Evolutionary conservation across 352 stramenopile genomes (phyloP).

Genomic region (Phytophthora uliginosa): DNA sequence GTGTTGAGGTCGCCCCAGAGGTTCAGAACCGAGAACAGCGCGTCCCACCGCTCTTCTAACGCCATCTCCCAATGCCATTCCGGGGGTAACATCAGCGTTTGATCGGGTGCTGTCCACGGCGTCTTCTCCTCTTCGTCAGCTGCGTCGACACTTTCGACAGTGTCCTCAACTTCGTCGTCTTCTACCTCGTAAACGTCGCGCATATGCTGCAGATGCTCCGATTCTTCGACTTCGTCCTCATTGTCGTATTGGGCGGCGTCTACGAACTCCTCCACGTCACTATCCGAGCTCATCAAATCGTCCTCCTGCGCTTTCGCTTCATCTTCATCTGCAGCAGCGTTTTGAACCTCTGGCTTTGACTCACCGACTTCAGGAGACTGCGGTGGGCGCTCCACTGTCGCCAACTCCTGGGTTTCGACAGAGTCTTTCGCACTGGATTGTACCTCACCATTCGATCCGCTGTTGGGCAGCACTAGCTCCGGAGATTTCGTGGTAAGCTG

Average conservation of each 20-base stretch:
- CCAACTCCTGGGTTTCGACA: background rate
- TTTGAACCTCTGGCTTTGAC: background rate
- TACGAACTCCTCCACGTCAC: conserved; percentile 53
- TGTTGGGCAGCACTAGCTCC: conserved; percentile 1
- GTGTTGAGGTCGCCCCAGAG: conserved; percentile 35
- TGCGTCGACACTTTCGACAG: conserved; percentile 30
- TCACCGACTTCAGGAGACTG: background rate
- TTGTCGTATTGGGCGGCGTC: conserved; percentile 50
- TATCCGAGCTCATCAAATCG: conserved; percentile 38
- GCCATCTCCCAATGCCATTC: conserved; percentile 85
- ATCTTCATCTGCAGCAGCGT: background rate
- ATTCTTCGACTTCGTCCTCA: conserved; percentile 81
- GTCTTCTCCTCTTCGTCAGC: conserved; percentile 45
- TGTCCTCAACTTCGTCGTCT: conserved; percentile 42
- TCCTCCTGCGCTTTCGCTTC: conserved; percentile 24
- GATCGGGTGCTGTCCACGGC: conserved; percentile 25
- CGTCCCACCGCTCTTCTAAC: conserved; percentile 67
- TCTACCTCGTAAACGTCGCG: conserved; percentile 81
- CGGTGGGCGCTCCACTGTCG: background rate
- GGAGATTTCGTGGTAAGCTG: background rate
- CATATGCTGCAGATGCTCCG: conserved; percentile 86
- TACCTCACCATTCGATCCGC: conserved; percentile 3
- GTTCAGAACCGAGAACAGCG: conserved; percentile 38
- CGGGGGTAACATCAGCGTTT: conserved; percentile 16
- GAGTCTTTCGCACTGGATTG: background rate